Conservation (phyloP, 805 yeast species). For the Hagleromyces aurorensis region DNA sequence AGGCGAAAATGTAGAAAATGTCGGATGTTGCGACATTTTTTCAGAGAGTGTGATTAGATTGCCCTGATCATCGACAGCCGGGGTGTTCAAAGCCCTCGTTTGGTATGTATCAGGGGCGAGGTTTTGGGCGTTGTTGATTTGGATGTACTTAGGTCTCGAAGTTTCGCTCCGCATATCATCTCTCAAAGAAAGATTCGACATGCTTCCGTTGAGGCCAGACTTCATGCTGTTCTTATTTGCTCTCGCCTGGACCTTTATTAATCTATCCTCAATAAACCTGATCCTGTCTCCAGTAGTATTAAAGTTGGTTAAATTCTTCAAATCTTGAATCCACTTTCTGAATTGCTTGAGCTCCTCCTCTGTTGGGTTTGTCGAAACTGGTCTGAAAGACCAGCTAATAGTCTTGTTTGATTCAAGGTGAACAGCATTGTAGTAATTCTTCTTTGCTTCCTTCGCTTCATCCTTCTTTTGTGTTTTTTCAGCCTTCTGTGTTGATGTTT, state of each 20-base stretch:
- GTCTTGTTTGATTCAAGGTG: conserved; percentile 12
- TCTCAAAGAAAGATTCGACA: conserved; percentile 2
- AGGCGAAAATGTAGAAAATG: conserved; percentile 6
- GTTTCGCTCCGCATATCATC: conserved; percentile 9
- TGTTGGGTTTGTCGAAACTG: conserved; percentile 30
- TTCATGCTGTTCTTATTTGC: conserved; percentile 5
- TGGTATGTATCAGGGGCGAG: conserved; percentile 11
- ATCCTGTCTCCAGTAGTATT: conserved; percentile 44
- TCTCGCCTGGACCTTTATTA: conserved; percentile 18
- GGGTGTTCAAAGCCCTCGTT: conserved; percentile 28
- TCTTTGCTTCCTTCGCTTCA: conserved; percentile 7
- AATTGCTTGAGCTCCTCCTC: conserved; percentile 38
- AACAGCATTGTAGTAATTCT: conserved; percentile 8
- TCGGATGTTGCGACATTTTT: conserved; percentile 10
- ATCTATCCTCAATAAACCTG: conserved; percentile 35
- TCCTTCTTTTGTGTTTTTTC: too few species aligned
- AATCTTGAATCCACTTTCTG: conserved; percentile 47
- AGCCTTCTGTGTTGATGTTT: conserved; percentile 5
- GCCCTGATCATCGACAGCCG: conserved; percentile 33
- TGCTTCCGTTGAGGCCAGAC: conserved; percentile 3
- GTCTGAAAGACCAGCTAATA: conserved; percentile 25
- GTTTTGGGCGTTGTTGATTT: conserved; percentile 14
- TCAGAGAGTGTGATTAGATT: conserved; percentile 29
- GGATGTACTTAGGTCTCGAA: conserved; percentile 24
- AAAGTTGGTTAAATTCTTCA: conserved; percentile 44